Base-by-base conservation (phyloP, 2,329 filamentous ascomycete species). In the Fusarium cicatricum region DNA sequence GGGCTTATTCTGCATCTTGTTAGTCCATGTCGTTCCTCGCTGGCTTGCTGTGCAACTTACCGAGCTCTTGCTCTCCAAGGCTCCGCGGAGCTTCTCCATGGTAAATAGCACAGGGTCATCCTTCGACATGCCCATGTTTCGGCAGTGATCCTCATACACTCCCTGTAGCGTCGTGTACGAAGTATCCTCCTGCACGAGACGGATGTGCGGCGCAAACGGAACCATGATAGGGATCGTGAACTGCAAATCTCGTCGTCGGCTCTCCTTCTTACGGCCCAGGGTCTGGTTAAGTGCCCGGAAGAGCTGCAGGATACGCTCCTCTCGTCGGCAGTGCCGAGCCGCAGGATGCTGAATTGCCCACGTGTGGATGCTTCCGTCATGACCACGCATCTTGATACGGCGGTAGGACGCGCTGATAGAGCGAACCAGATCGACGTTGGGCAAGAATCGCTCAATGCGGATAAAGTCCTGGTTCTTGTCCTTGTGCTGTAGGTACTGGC, bases 401-500 rank as follows among this genome's bases (percentile, higher is more conserved):
- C 95, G 87, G 75, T 98, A 94, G 44, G 94, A 98, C 26, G 93
- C 89, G 49, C 92, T 92, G 67, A 96, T 92, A 10, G 90, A 91
- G 50, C 95, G 89, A 36, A 99, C 91, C 46, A 98, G 83, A 67
- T 99, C 94, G 16, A 99, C 92, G 63, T 95, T 91, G 10, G 96
- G 93, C 67, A 99, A 78, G 85, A 99, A 99, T 19, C 94, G 90
- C 74, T 99, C 96, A 64, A 99, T 98, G 39, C 93, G 90, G 64
- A 99, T 89, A 72, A 99, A 99, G 74, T 99, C 95, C 68, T 96
- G 92, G 74, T 99, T 99, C 84, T 98, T 99, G 70, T 99, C 96
- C 75, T 95, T 96, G 78, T 97, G 95, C 72, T 96, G 89, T 60
- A 97, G 80, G 74, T 99, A 99, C 73, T 99, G 95, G 1, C 95